These are phyloP conservation scores for Lavandula angustifolia DNA, from an alignment of 257 asterid species.

Conservation along the genomic window DNA sequence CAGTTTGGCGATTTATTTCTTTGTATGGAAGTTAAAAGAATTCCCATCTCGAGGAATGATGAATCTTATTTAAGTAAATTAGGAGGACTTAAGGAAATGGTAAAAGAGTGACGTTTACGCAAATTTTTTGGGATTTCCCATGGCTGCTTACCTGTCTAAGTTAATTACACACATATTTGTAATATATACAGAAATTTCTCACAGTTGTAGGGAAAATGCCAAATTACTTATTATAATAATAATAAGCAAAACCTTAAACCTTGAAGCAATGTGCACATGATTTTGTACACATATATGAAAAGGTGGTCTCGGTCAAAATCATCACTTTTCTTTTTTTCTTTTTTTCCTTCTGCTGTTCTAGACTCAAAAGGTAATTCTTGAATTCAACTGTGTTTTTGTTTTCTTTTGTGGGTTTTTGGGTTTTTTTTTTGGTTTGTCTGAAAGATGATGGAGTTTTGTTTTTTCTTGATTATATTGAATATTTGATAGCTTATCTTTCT, in stretches of 20 bases:
- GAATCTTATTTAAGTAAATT: neutral
- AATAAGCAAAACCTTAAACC: conserved; percentile 29
- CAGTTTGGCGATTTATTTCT: no score
- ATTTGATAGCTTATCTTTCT: no score
- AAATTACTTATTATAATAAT: no score
- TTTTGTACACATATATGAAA: conserved; percentile 40
- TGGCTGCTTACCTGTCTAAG: conserved; percentile 15
- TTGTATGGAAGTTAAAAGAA: no score
- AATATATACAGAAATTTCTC: neutral
- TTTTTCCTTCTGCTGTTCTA: neutral
- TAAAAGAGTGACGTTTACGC: conserved; percentile 37
- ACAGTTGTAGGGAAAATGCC: no score
- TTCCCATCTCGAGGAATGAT: no score
- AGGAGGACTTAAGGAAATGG: neutral
- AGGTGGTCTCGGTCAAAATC: conserved; percentile 11
- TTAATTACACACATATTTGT: neutral
- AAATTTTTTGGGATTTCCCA: conserved; percentile 33
- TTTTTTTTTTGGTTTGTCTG: neutral
- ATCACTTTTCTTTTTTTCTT: neutral
- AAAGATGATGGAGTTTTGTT: no score
- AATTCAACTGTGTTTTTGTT: neutral
- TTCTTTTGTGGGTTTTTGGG: neutral
- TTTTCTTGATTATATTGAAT: no score
- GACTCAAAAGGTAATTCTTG: conserved; percentile 26
- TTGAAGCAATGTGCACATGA: conserved; percentile 34